Base-by-base conservation (phyloP, 2,329 filamentous ascomycete genomes). In the Phialophora expanda region DNA sequence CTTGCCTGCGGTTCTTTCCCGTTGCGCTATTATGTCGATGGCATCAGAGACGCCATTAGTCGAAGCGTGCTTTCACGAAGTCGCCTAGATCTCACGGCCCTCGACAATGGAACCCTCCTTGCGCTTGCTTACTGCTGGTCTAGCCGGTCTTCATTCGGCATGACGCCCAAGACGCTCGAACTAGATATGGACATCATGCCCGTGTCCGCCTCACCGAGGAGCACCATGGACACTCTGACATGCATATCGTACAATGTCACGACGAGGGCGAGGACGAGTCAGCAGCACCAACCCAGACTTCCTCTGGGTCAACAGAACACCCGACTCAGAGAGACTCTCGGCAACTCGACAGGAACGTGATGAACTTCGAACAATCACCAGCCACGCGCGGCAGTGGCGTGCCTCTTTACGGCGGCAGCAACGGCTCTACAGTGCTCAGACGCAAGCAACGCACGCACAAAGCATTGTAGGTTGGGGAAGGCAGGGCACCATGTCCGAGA, bases 281-380 rank as follows among this genome's bases (percentile, higher is more conserved):
- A 54, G 50, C 22, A 26, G 46, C 34, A 62, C 30, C 53, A 61
- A 56, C 56, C 67, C 64, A 24, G 67, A 69, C 38, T 69, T 69
- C 41, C 67, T 69, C 56, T 69, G 67, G 67, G 62, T 69, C 34
- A 69, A 69, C 41, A 61, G 67, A n/a, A 65, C 61, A 14, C 64
- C 67, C 44, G 67, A 66, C 20, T 69, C 67, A 11, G 67, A 66
- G 12, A 61, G 56, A 22, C 56, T 69, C 26, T 65, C 64, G 11
- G 58, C 67, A 7, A 69, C 61, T 22, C 61, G 67, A 61, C 64
- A 66, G 38, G 64, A 66, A 54, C 57, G 67, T 26, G 67, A 69
- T 28, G 67, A 66, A 30, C 61, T 69, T 41, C 64, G 67, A 59
- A 66, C 64, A 12, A 69, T 69, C 38, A 69, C 67, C 50, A 69